Evolutionary conservation across 2,329 filamentous ascomycete genomes (phyloP), one percentile per base, ranked within the genome.

Genomic region (Aspergillus phoenicis): DNA sequence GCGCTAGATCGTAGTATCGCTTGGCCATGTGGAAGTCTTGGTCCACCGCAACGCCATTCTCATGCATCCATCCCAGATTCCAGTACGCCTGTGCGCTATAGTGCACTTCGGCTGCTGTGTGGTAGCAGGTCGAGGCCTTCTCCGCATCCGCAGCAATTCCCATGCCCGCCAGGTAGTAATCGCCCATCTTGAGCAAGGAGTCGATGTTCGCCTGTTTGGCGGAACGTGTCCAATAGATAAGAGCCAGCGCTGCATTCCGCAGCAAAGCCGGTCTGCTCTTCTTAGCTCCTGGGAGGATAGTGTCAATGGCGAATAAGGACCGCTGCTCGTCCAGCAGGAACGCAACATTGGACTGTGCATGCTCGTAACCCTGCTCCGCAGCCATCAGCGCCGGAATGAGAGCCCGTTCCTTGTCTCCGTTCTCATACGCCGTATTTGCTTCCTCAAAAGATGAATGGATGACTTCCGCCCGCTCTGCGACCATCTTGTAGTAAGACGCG

Each of bases 21-120:
- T 99, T 99, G 2, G 96, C 95, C 59, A 99, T 87, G 72, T 99
- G 95, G 75, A 96, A 99, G 73, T 99, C 95, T 74, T 99, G 95
- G 58, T 91, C 89, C 20, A 98, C 85, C 2, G 93, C 92, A 53
- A 98, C 84, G 7, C 95, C 95, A 71, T 98, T 97, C 78, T 99
- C 95, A 72, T 99, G 93, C 94, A 99, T 98, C 95, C 95, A 99
- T 5, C 95, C 96, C 13, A 99, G 82, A 70, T 99, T 98, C 86
- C 93, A 99, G 60, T 97, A 87, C 13, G 96, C 95, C 77, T 99
- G 96, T 2, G 94, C 95, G 68, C 92, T 96, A 72, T 93, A 90
- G 68, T 94, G 88, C 62, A 91, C 93, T 72, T 99, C 95, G 0
- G 93, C 93, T 1, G 95, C 95, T 4, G 91, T 91, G 57, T 91